These are phyloP conservation scores for Botryotinia convoluta DNA, from an alignment of 2,329 filamentous ascomycete genomes.

Conservation along the genomic window DNA sequence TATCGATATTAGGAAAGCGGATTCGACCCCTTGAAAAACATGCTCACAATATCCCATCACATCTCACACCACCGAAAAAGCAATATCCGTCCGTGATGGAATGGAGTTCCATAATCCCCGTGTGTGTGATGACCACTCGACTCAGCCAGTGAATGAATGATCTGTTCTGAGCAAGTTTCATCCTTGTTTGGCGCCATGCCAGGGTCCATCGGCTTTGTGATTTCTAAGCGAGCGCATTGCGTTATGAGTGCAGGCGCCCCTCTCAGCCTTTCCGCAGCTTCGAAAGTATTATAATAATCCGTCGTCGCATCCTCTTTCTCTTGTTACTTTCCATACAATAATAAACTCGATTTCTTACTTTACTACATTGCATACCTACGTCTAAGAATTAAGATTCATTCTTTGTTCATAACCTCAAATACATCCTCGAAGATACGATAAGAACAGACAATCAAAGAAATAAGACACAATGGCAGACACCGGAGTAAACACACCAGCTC, in stretches of 20 bases:
- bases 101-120: neutral
- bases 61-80: neutral
- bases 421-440: neutral
- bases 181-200: constrained; percentile 7
- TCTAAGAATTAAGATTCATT: neutral
- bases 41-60: neutral
- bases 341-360: neutral
- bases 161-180: constrained; percentile 22
- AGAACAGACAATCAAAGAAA: neutral
- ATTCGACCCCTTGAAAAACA: constrained; percentile 4
- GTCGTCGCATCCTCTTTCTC: neutral
- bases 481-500: neutral
- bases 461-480: constrained; percentile 17
- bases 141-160: neutral
- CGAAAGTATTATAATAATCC: neutral
- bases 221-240: constrained; percentile 14
- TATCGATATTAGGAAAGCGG: neutral
- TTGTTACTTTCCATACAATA: neutral
- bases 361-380: no score
- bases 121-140: neutral
- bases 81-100: neutral
- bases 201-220: neutral
- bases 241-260: constrained; percentile 1
- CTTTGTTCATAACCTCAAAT: neutral
- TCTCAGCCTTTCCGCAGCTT: neutral